phyloP scores from a whole-genome alignment of 768 basidiomycete genomes.

The Naganishia antarctica region DNA sequence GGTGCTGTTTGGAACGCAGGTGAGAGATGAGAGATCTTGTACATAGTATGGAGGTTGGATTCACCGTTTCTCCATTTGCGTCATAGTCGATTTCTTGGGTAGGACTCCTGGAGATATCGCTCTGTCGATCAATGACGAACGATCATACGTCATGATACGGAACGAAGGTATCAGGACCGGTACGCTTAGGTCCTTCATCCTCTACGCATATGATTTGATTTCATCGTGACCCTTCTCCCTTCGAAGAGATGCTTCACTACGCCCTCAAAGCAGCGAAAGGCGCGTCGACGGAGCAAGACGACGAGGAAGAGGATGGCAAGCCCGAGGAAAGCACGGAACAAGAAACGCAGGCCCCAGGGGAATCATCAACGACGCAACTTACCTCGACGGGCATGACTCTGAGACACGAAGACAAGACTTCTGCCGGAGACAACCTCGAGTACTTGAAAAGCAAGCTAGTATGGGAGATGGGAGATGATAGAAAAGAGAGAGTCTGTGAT shows the following conservation, averaged over 20 bases:
- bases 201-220: not conserved
- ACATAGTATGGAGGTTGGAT: not conserved
- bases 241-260: constrained; percentile 47
- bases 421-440: constrained; percentile 49
- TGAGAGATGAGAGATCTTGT: constrained; percentile 43
- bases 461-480: constrained; percentile 65
- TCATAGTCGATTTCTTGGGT: constrained; percentile 66
- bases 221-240: constrained; percentile 45
- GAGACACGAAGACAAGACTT: constrained; percentile 42
- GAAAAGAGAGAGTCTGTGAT: constrained; percentile 77
- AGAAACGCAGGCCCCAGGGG: not conserved
- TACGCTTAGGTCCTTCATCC: constrained; percentile 48
- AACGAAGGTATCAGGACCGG: constrained; percentile 89
- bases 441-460: constrained; percentile 67
- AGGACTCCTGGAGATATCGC: constrained; percentile 88
- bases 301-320: not conserved
- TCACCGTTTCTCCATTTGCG: not conserved
- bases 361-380: constrained; percentile 28
- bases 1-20: constrained; percentile 92
- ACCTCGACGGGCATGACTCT: constrained; percentile 29
- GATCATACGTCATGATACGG: constrained; percentile 72
- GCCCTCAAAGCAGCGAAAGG: constrained; percentile 35
- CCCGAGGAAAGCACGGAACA: not conserved
- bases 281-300: constrained; percentile 17
- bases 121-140: constrained; percentile 71